Base-by-base conservation (phyloP, 345 rosid species). In the Luvunga scandens region DNA sequence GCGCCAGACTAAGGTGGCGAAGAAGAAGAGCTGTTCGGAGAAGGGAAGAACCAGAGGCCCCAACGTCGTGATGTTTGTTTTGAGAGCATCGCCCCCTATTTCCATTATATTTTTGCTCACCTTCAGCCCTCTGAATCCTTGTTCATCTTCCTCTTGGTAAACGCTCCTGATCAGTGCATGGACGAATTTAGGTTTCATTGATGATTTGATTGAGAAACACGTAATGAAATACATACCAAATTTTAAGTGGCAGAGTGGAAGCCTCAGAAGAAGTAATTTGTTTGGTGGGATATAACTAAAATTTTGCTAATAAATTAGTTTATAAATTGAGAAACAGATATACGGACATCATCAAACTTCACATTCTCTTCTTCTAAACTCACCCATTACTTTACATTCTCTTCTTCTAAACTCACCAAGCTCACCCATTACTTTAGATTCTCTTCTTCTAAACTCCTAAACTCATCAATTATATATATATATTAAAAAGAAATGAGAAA, bases 1-100 rank as follows among this genome's bases (percentile, higher is more conserved):
- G 38, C 93, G 81, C 81, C 91, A 80, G 27, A 91, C 73, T 10
- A 94, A 83, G 42, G 93, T 86, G 0, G 84, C 87, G 22, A 96
- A 91, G 93, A 96, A 96, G 85, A 90, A 64, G 78, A 95, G 88
- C 84, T 95, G 99, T 86, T 95, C 99, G 6, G 99, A 95, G 87
- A 95, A 88, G 45, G 99, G 99, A 0, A 94, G 88, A 9, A 95
- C 98, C 0, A 95, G 89, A 22, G 99, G 99, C 2, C 99, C 96
- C 48, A 95, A 85, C 0, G 99, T 95, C 61, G 99, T 95, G 83
- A 95, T 94, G 93, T 95, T 95, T 56, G 99, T 89, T 86, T 94
- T 95, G 0, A 95, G 86, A 48, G 98, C 98, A 34, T 95, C 97
- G 19, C 98, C 97, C 30, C 98, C 98, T 22, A 95, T 91, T 87